These are phyloP conservation scores for Ceratocystis eucalypticola DNA, from an alignment of 2,329 filamentous ascomycete genomes.

Conservation along the genomic window DNA sequence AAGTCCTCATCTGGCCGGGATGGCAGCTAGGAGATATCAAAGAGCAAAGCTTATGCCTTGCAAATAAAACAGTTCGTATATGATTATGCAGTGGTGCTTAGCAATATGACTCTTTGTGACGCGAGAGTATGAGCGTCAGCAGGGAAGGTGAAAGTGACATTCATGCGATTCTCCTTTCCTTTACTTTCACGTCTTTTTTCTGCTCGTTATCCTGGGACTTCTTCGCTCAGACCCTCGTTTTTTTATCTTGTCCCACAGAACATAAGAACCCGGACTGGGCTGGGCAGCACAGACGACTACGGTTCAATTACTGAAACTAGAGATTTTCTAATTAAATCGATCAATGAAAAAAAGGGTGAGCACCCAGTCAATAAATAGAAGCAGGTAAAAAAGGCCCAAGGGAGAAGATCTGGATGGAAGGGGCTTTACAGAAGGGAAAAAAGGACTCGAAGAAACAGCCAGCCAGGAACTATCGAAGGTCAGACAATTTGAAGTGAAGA, in stretches of 20 bases:
- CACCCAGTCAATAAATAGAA: neutral
- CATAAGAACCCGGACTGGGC: neutral
- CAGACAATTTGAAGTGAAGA: neutral
- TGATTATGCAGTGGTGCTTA: neutral
- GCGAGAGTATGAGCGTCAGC: neutral
- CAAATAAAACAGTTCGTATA: neutral
- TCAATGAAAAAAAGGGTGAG: neutral
- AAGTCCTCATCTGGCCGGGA: neutral
- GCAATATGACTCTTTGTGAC: neutral
- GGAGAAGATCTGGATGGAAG: neutral
- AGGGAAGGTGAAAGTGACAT: neutral
- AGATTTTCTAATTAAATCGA: slow-evolving; percentile 3
- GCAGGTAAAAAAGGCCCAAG: neutral
- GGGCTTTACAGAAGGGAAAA: neutral
- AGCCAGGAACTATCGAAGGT: neutral
- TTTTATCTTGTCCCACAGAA: neutral
- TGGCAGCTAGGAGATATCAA: neutral
- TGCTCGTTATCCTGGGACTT: neutral
- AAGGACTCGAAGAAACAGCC: neutral
- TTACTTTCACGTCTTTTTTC: neutral
- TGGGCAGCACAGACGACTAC: slow-evolving; percentile 1
- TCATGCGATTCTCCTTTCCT: neutral
- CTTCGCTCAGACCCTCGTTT: neutral
- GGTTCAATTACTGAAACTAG: neutral
- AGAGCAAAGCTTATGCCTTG: neutral